A percentile compares a stretch with the other conserved stretches of the same genome.
Conservation (phyloP, 371 early-diverging fungal species). For the Apophysomyces elegans region DNA sequence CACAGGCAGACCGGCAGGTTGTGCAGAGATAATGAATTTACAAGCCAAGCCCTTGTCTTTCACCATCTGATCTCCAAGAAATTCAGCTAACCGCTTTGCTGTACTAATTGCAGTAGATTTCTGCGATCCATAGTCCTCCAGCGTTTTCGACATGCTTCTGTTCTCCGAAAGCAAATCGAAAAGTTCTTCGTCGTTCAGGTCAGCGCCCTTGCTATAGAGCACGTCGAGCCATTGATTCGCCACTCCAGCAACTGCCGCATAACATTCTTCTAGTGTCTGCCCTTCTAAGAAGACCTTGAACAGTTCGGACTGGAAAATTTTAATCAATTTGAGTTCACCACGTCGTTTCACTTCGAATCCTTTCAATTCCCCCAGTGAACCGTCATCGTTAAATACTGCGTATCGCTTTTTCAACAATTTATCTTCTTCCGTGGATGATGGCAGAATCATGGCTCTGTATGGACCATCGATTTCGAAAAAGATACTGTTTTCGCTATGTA, state of each 20-base stretch:
- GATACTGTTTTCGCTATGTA: constrained; percentile 93
- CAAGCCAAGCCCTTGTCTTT: constrained; percentile 98
- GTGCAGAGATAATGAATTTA: constrained; percentile 93
- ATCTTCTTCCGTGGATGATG: constrained; percentile 96
- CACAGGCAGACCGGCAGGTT: constrained; percentile 90
- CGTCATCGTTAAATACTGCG: constrained; percentile 97
- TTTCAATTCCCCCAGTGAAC: constrained; percentile 97
- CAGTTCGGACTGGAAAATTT: constrained; percentile 96
- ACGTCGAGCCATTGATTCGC: constrained; percentile 98
- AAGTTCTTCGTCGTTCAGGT: constrained; percentile 89
- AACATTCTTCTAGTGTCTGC: constrained; percentile 88
- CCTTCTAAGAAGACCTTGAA: constrained; percentile 96
- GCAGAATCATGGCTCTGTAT: constrained; percentile 99
- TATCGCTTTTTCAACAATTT: constrained; percentile 98
- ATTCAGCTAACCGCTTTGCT: constrained; percentile 96
- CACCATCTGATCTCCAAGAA: constrained; percentile 98
- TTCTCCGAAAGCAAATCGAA: constrained; percentile 99
- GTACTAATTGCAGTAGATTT: constrained; percentile 97
- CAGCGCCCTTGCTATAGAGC: constrained; percentile 84
- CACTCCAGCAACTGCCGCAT: constrained; percentile 85
- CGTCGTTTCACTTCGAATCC: constrained; percentile 99
- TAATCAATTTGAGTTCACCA: constrained; percentile 99
- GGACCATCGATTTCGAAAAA: constrained; percentile 99
- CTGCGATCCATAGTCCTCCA: constrained; percentile 92
- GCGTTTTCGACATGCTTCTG: constrained; percentile 95